Evolutionary conservation across 2,329 filamentous ascomycete genomes (phyloP), one percentile per base, ranked within the genome.

Genomic region (Tolypocladium sp.): DNA sequence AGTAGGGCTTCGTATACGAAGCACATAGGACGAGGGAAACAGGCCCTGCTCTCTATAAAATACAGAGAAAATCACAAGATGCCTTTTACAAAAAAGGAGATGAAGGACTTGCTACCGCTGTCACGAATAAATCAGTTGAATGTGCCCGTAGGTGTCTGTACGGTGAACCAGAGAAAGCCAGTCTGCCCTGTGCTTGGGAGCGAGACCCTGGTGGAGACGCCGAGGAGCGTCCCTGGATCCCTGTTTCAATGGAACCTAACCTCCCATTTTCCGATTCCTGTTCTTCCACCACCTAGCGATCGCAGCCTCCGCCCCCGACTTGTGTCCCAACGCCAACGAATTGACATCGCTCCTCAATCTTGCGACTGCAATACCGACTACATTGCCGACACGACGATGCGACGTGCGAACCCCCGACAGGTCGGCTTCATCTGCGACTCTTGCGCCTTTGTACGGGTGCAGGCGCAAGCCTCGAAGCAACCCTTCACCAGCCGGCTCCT

Each of bases 381-480:
- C 27, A 51, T 33, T 30, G 8, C 46, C 25, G 46, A 33, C 30
- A 15, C 49, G 22, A 57, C 42, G 42, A 79, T 80, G 76, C 75
- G 74, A 55, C 70, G 71, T 67, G 67, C 71, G 59, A 66, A 59
- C 40, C 65, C 69, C 17, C 68, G 68, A 27, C 66, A 67, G 57
- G 63, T 73, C 38, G 65, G 72, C 64, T 71, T 75, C 59, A 63
- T 79, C 57, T 81, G 79, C 70, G 75, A 76, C 57, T 70, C 74
- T 56, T 81, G 78, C 66, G 66, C 77, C 57, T 71, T 72, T 61
- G 64, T 74, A 55, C 65, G 69, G 27, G 56, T 65, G 25, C 67
- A 62, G 51, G 58, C 64, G 33, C 68, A 63, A 53, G 58, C 67
- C 51, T 33, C 64, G 56, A 67, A 59, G 56, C 67, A 65, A 33